Evolutionary conservation across 2,329 filamentous ascomycete genomes (phyloP).

Genomic region (Fusarium sp.): DNA sequence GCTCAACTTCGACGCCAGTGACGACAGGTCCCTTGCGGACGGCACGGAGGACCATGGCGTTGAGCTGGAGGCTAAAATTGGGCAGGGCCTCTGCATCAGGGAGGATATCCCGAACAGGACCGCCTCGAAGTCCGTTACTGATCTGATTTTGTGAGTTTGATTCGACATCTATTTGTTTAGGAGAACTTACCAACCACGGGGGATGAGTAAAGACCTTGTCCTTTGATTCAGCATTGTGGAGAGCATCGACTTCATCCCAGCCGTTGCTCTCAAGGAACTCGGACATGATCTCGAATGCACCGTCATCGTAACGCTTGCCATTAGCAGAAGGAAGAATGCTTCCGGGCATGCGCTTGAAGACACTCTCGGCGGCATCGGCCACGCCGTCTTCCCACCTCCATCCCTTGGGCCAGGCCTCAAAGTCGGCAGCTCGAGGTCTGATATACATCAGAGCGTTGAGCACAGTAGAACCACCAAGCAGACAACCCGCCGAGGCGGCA

Average conservation of each 20-base stretch:
- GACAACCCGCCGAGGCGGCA: slow-evolving; percentile 62
- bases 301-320: slow-evolving; percentile 73
- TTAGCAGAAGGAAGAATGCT: slow-evolving; percentile 74
- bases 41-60: slow-evolving; percentile 73
- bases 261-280: slow-evolving; percentile 68
- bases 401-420: slow-evolving; percentile 75
- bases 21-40: slow-evolving; percentile 70
- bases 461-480: slow-evolving; percentile 73
- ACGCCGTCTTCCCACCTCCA: slow-evolving; percentile 71
- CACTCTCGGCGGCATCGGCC: slow-evolving; percentile 65
- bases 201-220: slow-evolving; percentile 73
- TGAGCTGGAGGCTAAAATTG: slow-evolving; percentile 75
- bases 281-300: slow-evolving; percentile 72
- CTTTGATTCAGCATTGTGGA: slow-evolving; percentile 70
- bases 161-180: too few relatives aligned
- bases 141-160: slow-evolving; percentile 58
- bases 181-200: slow-evolving; percentile 61
- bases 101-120: slow-evolving; percentile 77
- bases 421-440: slow-evolving; percentile 73
- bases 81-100: slow-evolving; percentile 66
- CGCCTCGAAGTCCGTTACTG: slow-evolving; percentile 72
- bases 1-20: slow-evolving; percentile 74
- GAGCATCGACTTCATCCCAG: slow-evolving; percentile 72
- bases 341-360: slow-evolving; percentile 64
- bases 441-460: slow-evolving; percentile 78